Evolutionary conservation across 257 asterid species (phyloP).

Genomic region (Linaria vulgaris): DNA sequence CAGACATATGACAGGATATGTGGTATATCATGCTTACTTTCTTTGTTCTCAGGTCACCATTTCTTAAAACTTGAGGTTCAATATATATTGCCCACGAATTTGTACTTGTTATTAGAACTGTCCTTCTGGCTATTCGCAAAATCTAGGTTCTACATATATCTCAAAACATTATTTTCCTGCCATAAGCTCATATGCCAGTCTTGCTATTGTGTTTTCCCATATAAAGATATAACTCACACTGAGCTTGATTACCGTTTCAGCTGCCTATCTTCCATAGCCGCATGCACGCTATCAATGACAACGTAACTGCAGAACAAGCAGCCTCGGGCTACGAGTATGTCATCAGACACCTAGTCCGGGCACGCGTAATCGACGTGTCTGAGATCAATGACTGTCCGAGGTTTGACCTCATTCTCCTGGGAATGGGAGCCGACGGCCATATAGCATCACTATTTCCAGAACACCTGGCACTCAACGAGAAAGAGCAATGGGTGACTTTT

Average conservation of each 20-base stretch:
- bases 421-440: slow-evolving; percentile 71
- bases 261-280: slow-evolving; percentile 82
- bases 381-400: slow-evolving; percentile 57
- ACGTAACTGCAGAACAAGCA: slow-evolving; percentile 78
- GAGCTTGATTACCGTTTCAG: slow-evolving; percentile 38
- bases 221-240: neutral
- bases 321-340: slow-evolving; percentile 82
- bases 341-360: slow-evolving; percentile 77
- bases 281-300: slow-evolving; percentile 74
- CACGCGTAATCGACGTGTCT: slow-evolving; percentile 61
- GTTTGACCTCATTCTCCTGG: slow-evolving; percentile 63
- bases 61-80: too few relatives aligned
- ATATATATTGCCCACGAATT: too few relatives aligned
- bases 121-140: too few relatives aligned
- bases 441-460: slow-evolving; percentile 66
- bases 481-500: slow-evolving; percentile 62
- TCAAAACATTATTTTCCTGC: too few relatives aligned
- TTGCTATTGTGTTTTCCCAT: neutral
- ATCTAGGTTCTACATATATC: too few relatives aligned
- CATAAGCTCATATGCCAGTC: too few relatives aligned
- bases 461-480: slow-evolving; percentile 38
- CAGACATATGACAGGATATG: neutral
- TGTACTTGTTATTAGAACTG: too few relatives aligned
- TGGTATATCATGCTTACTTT: too few relatives aligned
- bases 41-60: too few relatives aligned